Evolutionary conservation across 2,329 filamentous ascomycete species (phyloP), one percentile per base, ranked within the genome.

Genomic region (Kalaharituber pfeilii): DNA sequence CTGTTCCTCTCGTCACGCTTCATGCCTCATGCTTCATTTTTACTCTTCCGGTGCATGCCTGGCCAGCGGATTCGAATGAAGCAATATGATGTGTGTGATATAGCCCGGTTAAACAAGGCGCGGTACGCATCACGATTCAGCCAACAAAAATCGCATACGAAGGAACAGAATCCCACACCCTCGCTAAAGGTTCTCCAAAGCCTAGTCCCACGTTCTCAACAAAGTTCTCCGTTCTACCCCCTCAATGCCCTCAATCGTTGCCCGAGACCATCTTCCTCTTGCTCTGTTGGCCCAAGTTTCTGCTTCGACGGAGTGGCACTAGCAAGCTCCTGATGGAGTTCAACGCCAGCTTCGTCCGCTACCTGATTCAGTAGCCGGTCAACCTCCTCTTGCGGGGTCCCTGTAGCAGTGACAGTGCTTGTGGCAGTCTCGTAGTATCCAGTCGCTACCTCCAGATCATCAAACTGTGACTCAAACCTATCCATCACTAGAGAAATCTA

Each of bases 291-390:
- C 59, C 84, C 82, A 56, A 73, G 75, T 67, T 75, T 74, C 4
- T 71, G 70, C 63, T 74, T 75, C 18, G 75, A 71, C 0, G 76
- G 72, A 13, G 76, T 71, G 6, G 81, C 76, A 49, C 81, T 79
- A 25, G 74, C 73, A 63, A 94, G 79, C 69, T 91, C 84, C 66
- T 82, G 77, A 61, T 79, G 79, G 57, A 94, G 73, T 68, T 91
- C 84, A 52, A 94, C 78, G 53, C 87, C 87, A 8, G 84, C 86
- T 68, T 93, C 86, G 67, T 94, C 87, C 59, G 86, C 86, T 44
- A 91, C 78, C 70, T 93, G 84, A 60, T 79, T 82, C 69, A 94
- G 82, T 58, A 94, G 71, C 61, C 86, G 80, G 67, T 94, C 86
- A 1, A 94, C 86, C 62, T 88, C 86, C 62, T 93, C 86, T 66